Evolutionary conservation across 768 basidiomycete genomes (phyloP), one percentile per base, ranked within the genome.

Genomic region (Boletus pseudopeckii): DNA sequence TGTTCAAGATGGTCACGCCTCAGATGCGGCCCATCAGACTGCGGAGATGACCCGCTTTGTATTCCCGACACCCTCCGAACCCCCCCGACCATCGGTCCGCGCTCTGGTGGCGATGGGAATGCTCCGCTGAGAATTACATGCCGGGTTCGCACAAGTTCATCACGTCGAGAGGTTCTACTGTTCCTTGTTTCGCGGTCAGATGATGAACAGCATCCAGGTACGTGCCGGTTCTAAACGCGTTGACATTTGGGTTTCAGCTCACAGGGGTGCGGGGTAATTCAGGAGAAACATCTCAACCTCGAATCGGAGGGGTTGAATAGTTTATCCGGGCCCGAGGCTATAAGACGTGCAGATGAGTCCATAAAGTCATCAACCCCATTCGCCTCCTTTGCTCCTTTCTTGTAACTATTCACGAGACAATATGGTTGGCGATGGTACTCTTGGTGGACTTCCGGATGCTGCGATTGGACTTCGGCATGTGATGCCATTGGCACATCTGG

Each of bases 341-440:
- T 60, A 63, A 54, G 41, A 43, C 15, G 8, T 11, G 37, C 37
- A 45, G 33, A 13, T 10, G 40, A 18, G n/a, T 11, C 11, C 39
- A 11, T 49, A 20, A 32, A 18, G 73, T 68, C 54, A 61, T 56
- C 64, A 37, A 26, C 34, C 37, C 20, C 61, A 56, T 52, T 70
- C 59, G 37, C 30, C 20, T 22, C 34, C 28, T 45, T 42, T 39
- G 2, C 3, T 53, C 9, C 26, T 15, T 32, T 30, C 20, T 38
- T 8, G 20, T 42, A 54, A 28, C 7, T 13, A n/a, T 38, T 53
- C 48, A 51, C 20, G 47, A 26, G 36, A 26, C 52, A 62, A 61
- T 45, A 88, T 88, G 85, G 82, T 72, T 64, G 81, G 64, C 56
- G 83, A 79, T 66, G 75, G 77, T 60, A 73, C 72, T 56, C 50